phyloP scores from a whole-genome alignment of 805 yeast species.

The Wickerhamiella occidentalis region DNA sequence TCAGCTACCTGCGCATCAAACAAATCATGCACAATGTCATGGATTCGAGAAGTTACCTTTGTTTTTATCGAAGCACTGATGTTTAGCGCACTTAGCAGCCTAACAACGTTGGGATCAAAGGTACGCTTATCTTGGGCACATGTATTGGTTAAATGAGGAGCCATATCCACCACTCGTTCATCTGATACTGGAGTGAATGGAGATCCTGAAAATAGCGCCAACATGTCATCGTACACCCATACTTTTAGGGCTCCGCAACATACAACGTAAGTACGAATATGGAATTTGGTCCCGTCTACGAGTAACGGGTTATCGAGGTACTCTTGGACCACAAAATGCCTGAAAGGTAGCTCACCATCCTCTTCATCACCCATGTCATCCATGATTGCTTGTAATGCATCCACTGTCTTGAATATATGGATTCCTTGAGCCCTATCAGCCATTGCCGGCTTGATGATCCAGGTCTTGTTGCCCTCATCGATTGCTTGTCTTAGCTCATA shows the following conservation, averaged over 20 bases:
- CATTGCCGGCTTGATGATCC: constrained; percentile 95
- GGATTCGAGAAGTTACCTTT: constrained; percentile 42
- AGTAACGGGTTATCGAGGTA: constrained; percentile 61
- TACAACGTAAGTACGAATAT: constrained; percentile 72
- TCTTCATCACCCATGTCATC: constrained; percentile 74
- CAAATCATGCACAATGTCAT: constrained; percentile 51
- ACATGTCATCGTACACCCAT: constrained; percentile 65
- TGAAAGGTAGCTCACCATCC: constrained; percentile 44
- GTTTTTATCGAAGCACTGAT: constrained; percentile 29
- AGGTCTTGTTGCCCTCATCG: constrained; percentile 46
- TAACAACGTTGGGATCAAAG: constrained; percentile 36
- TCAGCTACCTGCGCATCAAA: constrained; percentile 81
- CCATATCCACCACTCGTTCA: constrained; percentile 35
- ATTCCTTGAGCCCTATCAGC: constrained; percentile 96
- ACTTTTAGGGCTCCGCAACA: constrained; percentile 65
- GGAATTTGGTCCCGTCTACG: constrained; percentile 67
- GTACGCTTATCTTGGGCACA: constrained; percentile 55
- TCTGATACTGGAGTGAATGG: constrained; percentile 32
- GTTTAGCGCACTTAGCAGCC: constrained; percentile 51
- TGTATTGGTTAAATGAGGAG: constrained; percentile 85
- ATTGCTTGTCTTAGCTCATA: constrained; percentile 78
- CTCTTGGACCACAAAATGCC: constrained; percentile 85
- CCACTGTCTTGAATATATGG: constrained; percentile 62
- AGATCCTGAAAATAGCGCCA: constrained; percentile 65
- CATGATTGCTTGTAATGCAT: constrained; percentile 70